Conservation (phyloP, 371 early-diverging fungal genomes). For the Mortierella sp. region DNA sequence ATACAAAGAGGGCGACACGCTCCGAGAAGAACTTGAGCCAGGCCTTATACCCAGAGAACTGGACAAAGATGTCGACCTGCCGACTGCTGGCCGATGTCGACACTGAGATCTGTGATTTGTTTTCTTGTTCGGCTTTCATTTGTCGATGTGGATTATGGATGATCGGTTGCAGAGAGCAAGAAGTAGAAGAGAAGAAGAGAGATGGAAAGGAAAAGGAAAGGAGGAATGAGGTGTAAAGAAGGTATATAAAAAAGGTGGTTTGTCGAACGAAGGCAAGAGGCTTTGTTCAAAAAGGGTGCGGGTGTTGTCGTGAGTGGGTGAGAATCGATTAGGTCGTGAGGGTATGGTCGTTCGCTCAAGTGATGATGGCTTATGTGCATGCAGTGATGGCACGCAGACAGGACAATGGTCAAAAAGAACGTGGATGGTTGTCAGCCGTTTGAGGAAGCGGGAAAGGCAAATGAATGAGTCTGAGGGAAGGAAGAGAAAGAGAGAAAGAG, state of each 20-base stretch:
- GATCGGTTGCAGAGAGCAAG: not conserved
- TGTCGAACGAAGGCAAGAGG: not conserved
- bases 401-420: not conserved
- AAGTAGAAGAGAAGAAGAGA: not conserved
- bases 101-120: slow-evolving; percentile 29
- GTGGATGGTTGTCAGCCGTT: not conserved
- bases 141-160: not conserved
- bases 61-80: slow-evolving; percentile 55
- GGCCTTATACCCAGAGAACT: slow-evolving; percentile 55
- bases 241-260: not conserved
- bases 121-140: slow-evolving; percentile 43
- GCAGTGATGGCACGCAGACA: slow-evolving; percentile 1
- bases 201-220: not conserved
- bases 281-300: slow-evolving; percentile 6
- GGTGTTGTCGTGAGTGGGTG: not conserved
- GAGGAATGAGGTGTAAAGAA: not conserved
- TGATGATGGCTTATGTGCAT: not conserved
- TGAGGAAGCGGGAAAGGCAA: not conserved
- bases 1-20: slow-evolving; percentile 46
- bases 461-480: not conserved
- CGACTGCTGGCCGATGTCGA: slow-evolving; percentile 41
- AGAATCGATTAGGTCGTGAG: not conserved
- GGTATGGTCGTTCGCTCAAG: not conserved
- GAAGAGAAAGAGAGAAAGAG: slow-evolving; percentile 5
- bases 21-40: slow-evolving; percentile 54